A percentile compares a stretch with the other conserved stretches of the same genome.
Evolutionary conservation across 2,329 filamentous ascomycete genomes (phyloP).

Genomic region (Alternaria sp.): DNA sequence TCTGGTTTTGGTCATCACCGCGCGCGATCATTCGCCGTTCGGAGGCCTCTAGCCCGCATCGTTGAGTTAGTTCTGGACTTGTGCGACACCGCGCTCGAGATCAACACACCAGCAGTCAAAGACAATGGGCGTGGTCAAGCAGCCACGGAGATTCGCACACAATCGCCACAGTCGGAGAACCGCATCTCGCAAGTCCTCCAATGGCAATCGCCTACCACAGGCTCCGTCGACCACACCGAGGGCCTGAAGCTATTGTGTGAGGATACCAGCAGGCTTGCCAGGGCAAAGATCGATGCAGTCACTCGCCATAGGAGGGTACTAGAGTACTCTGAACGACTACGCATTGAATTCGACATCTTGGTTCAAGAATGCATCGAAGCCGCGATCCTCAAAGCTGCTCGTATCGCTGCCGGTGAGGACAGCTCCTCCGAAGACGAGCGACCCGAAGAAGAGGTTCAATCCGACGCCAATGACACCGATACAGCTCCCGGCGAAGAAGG

Average conservation of each 20-base stretch:
- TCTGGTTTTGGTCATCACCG: conserved; percentile 78
- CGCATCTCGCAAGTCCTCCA: conserved; percentile 92
- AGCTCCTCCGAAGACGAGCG: conserved; percentile 71
- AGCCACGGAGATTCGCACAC: conserved; percentile 80
- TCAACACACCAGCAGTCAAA: conserved; percentile 92
- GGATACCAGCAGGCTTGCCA: conserved; percentile 85
- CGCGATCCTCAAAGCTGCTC: conserved; percentile 85
- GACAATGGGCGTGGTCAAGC: conserved; percentile 70
- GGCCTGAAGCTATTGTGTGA: conserved; percentile 85
- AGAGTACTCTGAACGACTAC: conserved; percentile 94
- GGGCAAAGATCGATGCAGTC: conserved; percentile 89
- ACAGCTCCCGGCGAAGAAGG: conserved; percentile 56
- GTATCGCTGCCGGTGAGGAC: conserved; percentile 82
- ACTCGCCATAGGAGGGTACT: conserved; percentile 90
- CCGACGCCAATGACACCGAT: conserved; percentile 51
- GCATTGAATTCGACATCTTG: conserved; percentile 88
- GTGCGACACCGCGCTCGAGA: conserved; percentile 93
- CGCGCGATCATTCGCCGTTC: conserved; percentile 86
- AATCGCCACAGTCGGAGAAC: conserved; percentile 95
- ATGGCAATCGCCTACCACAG: conserved; percentile 93
- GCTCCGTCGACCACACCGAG: conserved; percentile 91
- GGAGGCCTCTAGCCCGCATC: conserved; percentile 87
- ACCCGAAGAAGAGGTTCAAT: conserved; percentile 53
- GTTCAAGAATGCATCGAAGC: conserved; percentile 96
- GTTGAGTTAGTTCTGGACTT: conserved; percentile 94